Conservation (phyloP, 331 rosid species). For the Malus hybrid region DNA sequence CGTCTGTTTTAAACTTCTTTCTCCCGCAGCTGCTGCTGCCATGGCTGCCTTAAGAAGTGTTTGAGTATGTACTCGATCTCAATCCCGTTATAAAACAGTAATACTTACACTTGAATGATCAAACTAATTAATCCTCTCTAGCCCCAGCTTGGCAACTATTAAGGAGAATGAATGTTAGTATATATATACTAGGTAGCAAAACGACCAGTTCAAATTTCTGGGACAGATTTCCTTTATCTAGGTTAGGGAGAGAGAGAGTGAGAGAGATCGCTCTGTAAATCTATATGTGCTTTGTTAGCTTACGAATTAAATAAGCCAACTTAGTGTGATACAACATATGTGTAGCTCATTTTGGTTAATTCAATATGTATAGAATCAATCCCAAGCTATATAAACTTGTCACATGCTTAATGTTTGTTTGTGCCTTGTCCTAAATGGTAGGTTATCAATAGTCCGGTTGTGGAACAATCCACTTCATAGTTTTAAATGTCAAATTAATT, state of each 20-base stretch:
- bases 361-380: neutral
- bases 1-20: slow-evolving; percentile 42
- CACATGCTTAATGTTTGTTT: neutral
- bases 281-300: neutral
- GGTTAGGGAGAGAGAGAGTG: neutral
- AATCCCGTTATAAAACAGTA: neutral
- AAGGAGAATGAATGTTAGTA: no score
- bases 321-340: neutral
- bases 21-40: slow-evolving; percentile 26
- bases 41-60: neutral
- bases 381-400: neutral
- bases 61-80: neutral
- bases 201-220: no score
- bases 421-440: neutral
- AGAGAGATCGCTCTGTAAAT: neutral
- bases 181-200: no score
- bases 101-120: neutral
- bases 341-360: neutral
- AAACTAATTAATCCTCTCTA: no score
- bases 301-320: neutral
- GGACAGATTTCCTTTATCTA: neutral
- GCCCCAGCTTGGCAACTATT: no score
- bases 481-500: neutral
- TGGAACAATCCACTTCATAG: neutral
- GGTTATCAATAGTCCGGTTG: neutral